Base-by-base conservation (phyloP, 1,284 basidiomycete species). In the Ceratobasidium sp. region DNA sequence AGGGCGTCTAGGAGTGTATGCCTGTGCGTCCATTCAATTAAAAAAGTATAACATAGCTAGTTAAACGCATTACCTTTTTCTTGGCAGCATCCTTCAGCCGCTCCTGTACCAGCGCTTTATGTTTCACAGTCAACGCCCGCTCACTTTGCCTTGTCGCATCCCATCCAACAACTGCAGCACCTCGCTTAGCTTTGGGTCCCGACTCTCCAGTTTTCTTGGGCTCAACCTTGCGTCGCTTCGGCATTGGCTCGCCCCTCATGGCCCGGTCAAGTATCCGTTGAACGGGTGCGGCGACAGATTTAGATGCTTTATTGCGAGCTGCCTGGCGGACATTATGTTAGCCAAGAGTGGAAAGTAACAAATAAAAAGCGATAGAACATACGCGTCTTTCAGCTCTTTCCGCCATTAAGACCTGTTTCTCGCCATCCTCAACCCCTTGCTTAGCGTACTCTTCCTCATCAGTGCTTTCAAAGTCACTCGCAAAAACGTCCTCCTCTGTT, bases 381-480 rank as follows among this genome's bases (percentile, higher is more conserved):
- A 87, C 73, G 82, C 83, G 49, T 78, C 82, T 65, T 77, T 80
- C 73, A 79, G 83, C 73, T 47, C 72, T 72, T 56, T 91, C 89
- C 73, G 91, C 89, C n/a, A 87, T 84, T 32, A 79, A 76, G 3
- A 85, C 79, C 40, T 80, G 79, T 53, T 79, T 82, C 75, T 92
- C 91, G 0, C 80, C 87, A 1, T 80, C 81, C 25, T 85, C 84
- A 7, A 79, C 76, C 4, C 85, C 84, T 31, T 84, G 84, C 57
- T 84, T 82, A 0, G 75, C 79, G 34, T 82, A 62, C 20, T 68
- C 85, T 72, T 91, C 91, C 69, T 90, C 88, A 65, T 92, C 91
- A 0, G 90, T 93, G 71, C 89, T 91, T 71, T 86, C 87, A 74
- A 93, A 93, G 76, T 93, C 92, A 15, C 88, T 90, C 71, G 84